Evolutionary conservation across 1,139 yeast genomes (phyloP).

Genomic region (Geotrichum restrictum): DNA sequence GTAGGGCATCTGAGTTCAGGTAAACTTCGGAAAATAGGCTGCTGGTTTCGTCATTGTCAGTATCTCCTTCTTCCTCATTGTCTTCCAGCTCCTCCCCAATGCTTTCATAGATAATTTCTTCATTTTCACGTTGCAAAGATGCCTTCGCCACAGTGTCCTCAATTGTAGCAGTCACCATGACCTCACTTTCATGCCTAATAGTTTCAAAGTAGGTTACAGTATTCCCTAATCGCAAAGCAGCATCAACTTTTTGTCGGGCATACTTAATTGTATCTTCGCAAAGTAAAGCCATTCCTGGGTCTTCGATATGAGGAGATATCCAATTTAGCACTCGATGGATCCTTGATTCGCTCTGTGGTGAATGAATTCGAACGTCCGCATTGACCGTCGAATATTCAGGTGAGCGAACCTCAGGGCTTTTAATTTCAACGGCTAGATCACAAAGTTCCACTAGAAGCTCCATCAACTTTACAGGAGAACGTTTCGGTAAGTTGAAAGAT

Average conservation of each 20-base stretch:
- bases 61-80: constrained; percentile 21
- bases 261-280: constrained; percentile 65
- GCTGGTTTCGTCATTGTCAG: constrained; percentile 19
- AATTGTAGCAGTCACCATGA: constrained; percentile 61
- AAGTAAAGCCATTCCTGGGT: constrained; percentile 58
- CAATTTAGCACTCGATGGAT: constrained; percentile 54
- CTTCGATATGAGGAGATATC: constrained; percentile 52
- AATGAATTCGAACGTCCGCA: constrained; percentile 36
- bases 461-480: constrained; percentile 66
- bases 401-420: constrained; percentile 45
- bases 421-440: constrained; percentile 70
- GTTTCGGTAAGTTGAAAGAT: constrained; percentile 29
- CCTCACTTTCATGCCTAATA: constrained; percentile 77
- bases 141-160: constrained; percentile 58
- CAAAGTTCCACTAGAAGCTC: constrained; percentile 63
- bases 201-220: constrained; percentile 74
- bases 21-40: constrained; percentile 29
- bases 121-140: constrained; percentile 38
- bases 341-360: constrained; percentile 71
- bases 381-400: background rate
- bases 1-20: constrained; percentile 26
- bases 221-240: constrained; percentile 71
- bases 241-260: constrained; percentile 65
- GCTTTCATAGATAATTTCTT: constrained; percentile 20
- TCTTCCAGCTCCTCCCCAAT: constrained; percentile 17